Evolutionary conservation across 1,284 basidiomycete genomes (phyloP).

Genomic region (Melanopsichium pennsylvanicum): DNA sequence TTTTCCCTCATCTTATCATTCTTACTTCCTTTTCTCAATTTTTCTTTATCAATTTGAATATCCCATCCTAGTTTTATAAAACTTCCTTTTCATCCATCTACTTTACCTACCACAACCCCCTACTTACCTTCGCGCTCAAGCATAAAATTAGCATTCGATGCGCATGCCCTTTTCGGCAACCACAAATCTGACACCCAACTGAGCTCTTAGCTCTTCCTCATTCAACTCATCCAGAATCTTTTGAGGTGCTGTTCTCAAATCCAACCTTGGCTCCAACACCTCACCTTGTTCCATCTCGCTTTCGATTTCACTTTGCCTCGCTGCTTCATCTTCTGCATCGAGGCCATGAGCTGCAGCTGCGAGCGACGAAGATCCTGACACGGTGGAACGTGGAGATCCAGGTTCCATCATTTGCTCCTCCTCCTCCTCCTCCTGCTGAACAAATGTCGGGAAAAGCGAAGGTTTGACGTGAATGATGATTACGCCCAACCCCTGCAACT

Average conservation of each 20-base stretch:
- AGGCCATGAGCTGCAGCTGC: slow-evolving; percentile 3
- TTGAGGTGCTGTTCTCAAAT: slow-evolving; percentile 45
- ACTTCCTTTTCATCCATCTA: too few relatives aligned
- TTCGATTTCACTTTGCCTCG: too few relatives aligned
- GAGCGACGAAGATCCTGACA: slow-evolving; percentile 6
- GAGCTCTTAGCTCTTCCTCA: slow-evolving; percentile 25
- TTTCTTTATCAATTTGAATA: background rate
- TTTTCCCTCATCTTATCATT: too few relatives aligned
- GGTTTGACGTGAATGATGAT: slow-evolving; percentile 61
- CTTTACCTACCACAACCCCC: background rate
- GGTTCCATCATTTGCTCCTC: background rate
- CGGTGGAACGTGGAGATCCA: slow-evolving; percentile 1
- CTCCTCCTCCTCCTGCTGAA: slow-evolving; percentile 2
- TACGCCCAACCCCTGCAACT: slow-evolving; percentile 45
- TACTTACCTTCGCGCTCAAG: too few relatives aligned
- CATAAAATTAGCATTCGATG: slow-evolving; percentile 43
- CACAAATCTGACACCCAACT: slow-evolving; percentile 54
- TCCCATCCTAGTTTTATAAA: background rate
- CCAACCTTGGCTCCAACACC: slow-evolving; percentile 14
- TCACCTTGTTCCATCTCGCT: background rate
- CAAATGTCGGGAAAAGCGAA: slow-evolving; percentile 52
- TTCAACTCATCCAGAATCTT: slow-evolving; percentile 53
- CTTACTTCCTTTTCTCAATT: too few relatives aligned
- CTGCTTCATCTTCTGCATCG: background rate
- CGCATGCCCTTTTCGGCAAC: slow-evolving; percentile 60